Percentiles rank a stretch among this genome's conserved stretches.
Evolutionary conservation across 768 basidiomycete species (phyloP).

Genomic region (Tulasnella calospora): DNA sequence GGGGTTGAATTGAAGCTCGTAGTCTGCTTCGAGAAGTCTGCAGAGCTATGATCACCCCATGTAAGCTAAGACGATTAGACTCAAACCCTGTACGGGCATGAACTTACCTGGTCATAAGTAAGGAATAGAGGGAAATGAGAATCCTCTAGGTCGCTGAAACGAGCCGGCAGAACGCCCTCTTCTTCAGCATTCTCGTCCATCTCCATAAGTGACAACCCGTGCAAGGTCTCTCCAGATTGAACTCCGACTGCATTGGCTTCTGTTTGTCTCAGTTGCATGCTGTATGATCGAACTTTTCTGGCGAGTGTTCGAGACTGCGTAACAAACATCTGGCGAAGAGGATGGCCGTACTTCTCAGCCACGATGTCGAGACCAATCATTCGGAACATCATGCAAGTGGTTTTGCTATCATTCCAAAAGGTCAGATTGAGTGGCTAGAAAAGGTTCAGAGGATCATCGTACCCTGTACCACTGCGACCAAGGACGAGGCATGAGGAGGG

Average conservation of each 20-base stretch:
- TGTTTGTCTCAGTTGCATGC: neutral
- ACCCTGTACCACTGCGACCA: slow-evolving; percentile 26
- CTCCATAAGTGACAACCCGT: neutral
- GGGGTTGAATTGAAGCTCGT: neutral
- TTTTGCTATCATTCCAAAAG: slow-evolving; percentile 10
- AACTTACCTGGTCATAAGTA: slow-evolving; percentile 21
- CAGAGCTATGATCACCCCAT: slow-evolving; percentile 15
- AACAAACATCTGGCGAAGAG: slow-evolving; percentile 24
- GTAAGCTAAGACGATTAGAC: neutral
- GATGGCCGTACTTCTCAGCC: neutral
- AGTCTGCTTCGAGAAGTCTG: slow-evolving; percentile 17
- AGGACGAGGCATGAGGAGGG: slow-evolving; percentile 27
- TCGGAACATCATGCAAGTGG: slow-evolving; percentile 28
- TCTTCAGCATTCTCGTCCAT: slow-evolving; percentile 26
- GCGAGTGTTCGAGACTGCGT: slow-evolving; percentile 27
- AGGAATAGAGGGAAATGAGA: slow-evolving; percentile 26
- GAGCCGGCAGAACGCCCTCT: neutral
- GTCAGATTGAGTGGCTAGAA: neutral
- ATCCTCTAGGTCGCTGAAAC: slow-evolving; percentile 18
- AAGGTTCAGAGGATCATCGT: neutral
- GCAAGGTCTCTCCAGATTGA: neutral
- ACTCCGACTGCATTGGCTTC: neutral
- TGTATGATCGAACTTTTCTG: slow-evolving; percentile 19
- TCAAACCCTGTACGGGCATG: too few relatives aligned
- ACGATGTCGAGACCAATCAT: slow-evolving; percentile 15